Percentiles rank a stretch among this genome's conserved stretches.
These are phyloP conservation scores for Ascochyta clinopodiicola DNA, from an alignment of 2,329 filamentous ascomycete species.

Conservation along the genomic window DNA sequence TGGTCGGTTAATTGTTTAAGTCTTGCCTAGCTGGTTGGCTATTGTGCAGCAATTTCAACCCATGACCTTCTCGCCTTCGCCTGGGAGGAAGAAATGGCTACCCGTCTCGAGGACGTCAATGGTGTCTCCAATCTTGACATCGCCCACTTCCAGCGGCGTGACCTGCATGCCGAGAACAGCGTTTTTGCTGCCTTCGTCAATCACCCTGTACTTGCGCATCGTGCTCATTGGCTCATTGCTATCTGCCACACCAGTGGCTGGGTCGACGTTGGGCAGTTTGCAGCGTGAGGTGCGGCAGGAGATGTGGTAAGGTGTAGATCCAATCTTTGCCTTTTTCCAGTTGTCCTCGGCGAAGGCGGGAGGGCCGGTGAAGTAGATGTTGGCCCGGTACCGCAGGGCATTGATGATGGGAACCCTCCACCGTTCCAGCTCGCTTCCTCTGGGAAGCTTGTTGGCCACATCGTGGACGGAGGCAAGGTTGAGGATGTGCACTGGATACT, in stretches of 20 bases:
- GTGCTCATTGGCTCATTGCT: constrained; percentile 64
- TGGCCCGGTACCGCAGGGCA: constrained; percentile 71
- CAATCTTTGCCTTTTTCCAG: constrained; percentile 65
- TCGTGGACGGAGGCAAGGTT: constrained; percentile 69
- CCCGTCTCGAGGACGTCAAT: constrained; percentile 43
- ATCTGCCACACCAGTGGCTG: constrained; percentile 64
- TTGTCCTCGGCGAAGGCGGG: constrained; percentile 72
- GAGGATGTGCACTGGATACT: constrained; percentile 75
- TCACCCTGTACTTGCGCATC: constrained; percentile 63
- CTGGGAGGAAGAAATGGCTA: constrained; percentile 39
- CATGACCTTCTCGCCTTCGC: constrained; percentile 12
- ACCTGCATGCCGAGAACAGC: constrained; percentile 72
- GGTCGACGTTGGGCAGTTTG: constrained; percentile 75
- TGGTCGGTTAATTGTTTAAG: no score
- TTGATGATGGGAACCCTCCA: constrained; percentile 57
- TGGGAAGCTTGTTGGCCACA: constrained; percentile 63
- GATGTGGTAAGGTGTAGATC: constrained; percentile 57
- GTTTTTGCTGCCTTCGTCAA: constrained; percentile 66
- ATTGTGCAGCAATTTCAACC: background rate
- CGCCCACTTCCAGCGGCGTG: constrained; percentile 55
- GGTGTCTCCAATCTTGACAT: constrained; percentile 42
- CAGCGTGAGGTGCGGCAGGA: constrained; percentile 72
- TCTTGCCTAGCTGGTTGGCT: no score
- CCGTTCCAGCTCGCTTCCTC: constrained; percentile 43
- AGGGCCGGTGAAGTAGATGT: constrained; percentile 72